Evolutionary conservation across 2,329 filamentous ascomycete species (phyloP).

Genomic region (Microdochium nivale): DNA sequence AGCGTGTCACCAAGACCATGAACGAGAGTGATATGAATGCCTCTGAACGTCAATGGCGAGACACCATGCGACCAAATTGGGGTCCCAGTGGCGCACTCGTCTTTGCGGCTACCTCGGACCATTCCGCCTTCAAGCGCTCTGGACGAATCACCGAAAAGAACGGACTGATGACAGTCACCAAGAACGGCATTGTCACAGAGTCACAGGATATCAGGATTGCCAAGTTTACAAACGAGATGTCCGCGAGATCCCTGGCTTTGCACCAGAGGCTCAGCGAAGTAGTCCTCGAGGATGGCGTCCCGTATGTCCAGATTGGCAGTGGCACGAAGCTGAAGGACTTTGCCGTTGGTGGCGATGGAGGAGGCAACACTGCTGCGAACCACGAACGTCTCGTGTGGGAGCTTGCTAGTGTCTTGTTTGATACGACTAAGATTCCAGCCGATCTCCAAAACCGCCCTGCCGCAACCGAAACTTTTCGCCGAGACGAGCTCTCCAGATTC

Average conservation of each 20-base stretch:
- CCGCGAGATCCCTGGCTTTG: slow-evolving; percentile 41
- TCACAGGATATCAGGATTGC: slow-evolving; percentile 57
- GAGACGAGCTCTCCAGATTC: slow-evolving; percentile 59
- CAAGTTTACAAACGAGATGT: slow-evolving; percentile 50
- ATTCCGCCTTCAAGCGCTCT: slow-evolving; percentile 17
- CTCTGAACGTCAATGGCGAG: slow-evolving; percentile 60
- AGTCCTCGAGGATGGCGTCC: slow-evolving; percentile 45
- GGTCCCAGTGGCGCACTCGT: slow-evolving; percentile 65
- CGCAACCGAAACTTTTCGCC: slow-evolving; percentile 31
- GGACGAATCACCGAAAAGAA: slow-evolving; percentile 26
- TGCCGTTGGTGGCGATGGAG: slow-evolving; percentile 21
- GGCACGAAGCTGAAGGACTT: slow-evolving; percentile 41
- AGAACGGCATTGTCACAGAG: slow-evolving; percentile 52
- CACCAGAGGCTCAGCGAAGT: slow-evolving; percentile 51
- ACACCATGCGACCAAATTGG: slow-evolving; percentile 72
- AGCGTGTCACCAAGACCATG: slow-evolving; percentile 62
- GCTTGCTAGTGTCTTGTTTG: slow-evolving; percentile 79
- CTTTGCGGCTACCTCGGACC: slow-evolving; percentile 40
- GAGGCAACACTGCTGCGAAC: slow-evolving; percentile 30
- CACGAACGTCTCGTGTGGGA: slow-evolving; percentile 78
- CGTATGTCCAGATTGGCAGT: slow-evolving; percentile 42
- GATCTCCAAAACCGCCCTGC: slow-evolving; percentile 27
- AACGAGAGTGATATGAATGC: slow-evolving; percentile 53
- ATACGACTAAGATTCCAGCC: slow-evolving; percentile 44
- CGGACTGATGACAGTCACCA: slow-evolving; percentile 43